Evolutionary conservation across 148 eudicot species (phyloP).

Genomic region (Pouteria glomerata): DNA sequence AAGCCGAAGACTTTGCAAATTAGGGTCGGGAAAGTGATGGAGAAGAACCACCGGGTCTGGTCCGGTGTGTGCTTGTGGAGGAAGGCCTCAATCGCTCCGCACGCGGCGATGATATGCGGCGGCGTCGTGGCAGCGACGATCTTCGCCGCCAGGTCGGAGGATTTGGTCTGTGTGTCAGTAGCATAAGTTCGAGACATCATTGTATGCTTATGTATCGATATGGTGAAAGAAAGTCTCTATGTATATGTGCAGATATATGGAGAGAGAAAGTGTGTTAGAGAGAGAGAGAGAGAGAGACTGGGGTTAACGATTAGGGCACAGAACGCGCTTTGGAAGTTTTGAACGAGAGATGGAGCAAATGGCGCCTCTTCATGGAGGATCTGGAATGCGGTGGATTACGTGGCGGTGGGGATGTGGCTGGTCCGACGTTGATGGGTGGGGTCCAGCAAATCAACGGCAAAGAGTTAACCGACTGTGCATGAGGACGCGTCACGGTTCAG

Average conservation of each 20-base stretch:
- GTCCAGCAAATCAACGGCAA: too few relatives aligned
- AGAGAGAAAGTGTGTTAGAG: background rate
- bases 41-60: constrained; percentile 80
- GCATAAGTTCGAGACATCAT: constrained; percentile 70
- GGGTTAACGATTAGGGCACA: background rate
- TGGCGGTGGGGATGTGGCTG: too few relatives aligned
- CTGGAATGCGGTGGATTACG: background rate
- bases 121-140: constrained; percentile 54
- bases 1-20: constrained; percentile 76
- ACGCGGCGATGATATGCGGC: constrained; percentile 52
- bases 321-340: constrained; percentile 10
- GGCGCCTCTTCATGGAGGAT: constrained; percentile 25
- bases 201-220: background rate
- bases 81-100: constrained; percentile 50
- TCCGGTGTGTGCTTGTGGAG: constrained; percentile 64
- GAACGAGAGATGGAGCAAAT: constrained; percentile 27
- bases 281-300: background rate
- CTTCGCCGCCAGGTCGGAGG: constrained; percentile 62
- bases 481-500: too few relatives aligned
- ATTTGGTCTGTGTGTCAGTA: constrained; percentile 62
- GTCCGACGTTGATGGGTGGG: too few relatives aligned
- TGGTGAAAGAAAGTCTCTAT: background rate
- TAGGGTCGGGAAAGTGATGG: constrained; percentile 72
- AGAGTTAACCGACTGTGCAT: too few relatives aligned
- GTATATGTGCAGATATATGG: too few relatives aligned